Conservation (phyloP, 805 yeast genomes). For the Scheffersomyces coipomensis region DNA sequence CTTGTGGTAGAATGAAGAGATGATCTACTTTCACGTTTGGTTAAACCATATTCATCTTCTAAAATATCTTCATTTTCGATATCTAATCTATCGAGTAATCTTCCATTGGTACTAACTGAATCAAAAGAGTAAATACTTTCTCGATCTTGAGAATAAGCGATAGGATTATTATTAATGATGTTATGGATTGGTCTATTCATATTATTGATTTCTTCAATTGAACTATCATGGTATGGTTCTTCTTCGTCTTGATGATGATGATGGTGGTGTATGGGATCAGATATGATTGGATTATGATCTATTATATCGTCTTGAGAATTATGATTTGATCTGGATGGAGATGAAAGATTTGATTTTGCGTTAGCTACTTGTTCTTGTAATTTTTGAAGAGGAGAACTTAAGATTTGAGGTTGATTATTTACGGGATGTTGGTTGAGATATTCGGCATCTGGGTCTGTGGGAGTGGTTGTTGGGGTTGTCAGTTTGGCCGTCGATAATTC, state of each 20-base stretch:
- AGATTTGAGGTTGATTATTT: no score
- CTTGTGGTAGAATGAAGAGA: conserved; percentile 31
- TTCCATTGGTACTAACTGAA: conserved; percentile 41
- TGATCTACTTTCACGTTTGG: conserved; percentile 15
- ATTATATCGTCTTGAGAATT: neutral
- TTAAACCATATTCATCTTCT: conserved; percentile 10
- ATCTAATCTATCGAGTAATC: conserved; percentile 38
- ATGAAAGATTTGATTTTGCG: neutral
- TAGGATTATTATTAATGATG: neutral
- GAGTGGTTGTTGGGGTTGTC: no score
- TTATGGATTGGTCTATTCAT: neutral
- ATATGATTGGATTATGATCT: no score
- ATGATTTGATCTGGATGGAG: neutral
- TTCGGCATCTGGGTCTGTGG: no score
- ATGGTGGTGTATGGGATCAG: no score
- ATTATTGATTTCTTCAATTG: neutral
- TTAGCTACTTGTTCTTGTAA: neutral
- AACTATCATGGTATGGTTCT: neutral
- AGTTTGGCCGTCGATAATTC: no score
- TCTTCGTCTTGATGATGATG: neutral
- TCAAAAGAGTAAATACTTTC: conserved; percentile 44
- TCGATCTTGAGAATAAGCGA: conserved; percentile 18
- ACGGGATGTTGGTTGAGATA: no score
- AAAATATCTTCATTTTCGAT: conserved; percentile 23
- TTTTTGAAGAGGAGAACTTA: neutral